These are phyloP conservation scores for Mycogone perniciosa DNA, from an alignment of 2,329 filamentous ascomycete species.

Conservation along the genomic window DNA sequence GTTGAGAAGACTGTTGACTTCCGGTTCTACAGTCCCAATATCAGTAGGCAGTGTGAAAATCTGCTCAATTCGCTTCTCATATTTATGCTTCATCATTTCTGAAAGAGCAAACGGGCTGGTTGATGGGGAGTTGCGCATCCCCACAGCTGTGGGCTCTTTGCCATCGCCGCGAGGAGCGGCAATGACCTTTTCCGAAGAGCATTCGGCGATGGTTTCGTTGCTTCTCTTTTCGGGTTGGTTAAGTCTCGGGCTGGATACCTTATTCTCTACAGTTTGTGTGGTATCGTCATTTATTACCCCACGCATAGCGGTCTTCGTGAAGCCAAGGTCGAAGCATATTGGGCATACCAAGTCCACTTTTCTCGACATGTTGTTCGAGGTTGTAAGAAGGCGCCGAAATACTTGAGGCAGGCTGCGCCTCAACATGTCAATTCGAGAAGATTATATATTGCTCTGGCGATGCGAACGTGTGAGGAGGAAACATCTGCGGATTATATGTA, in stretches of 20 bases:
- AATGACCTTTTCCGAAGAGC: neutral
- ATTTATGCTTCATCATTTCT: conserved; percentile 3
- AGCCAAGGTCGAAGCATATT: conserved; percentile 10
- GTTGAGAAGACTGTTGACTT: neutral
- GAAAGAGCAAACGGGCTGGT: neutral
- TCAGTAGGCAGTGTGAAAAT: conserved; percentile 7
- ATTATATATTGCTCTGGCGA: neutral
- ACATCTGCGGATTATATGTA: no score
- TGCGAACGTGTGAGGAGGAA: no score
- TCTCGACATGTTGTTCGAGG: neutral
- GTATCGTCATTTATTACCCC: neutral
- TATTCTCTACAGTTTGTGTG: neutral
- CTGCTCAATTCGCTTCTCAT: neutral
- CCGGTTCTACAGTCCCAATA: neutral
- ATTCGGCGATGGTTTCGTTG: neutral
- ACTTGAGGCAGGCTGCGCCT: neutral
- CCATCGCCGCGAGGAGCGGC: neutral
- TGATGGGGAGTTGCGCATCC: neutral
- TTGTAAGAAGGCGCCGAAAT: neutral
- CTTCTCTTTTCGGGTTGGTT: neutral
- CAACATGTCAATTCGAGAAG: neutral
- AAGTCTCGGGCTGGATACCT: neutral
- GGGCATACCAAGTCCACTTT: conserved; percentile 7
- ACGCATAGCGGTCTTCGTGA: conserved; percentile 1
- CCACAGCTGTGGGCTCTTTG: neutral